Evolutionary conservation across 2,329 filamentous ascomycete species (phyloP).

Genomic region (Arthrobotrys iridis): DNA sequence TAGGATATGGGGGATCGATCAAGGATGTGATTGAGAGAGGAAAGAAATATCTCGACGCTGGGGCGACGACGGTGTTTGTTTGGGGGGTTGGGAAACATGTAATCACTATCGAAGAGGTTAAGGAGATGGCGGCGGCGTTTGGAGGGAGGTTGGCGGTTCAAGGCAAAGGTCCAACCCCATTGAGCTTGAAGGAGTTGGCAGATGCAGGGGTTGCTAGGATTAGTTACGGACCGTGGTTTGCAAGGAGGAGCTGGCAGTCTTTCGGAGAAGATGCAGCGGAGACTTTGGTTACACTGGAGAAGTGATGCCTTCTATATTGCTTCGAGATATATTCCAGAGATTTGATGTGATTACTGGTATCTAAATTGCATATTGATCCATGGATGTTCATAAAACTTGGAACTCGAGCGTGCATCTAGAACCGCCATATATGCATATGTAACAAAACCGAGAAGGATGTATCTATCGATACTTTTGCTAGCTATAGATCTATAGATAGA

Average conservation of each 20-base stretch:
- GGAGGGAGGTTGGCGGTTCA: slow-evolving; percentile 64
- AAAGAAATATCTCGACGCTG: slow-evolving; percentile 68
- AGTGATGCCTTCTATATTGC: neutral
- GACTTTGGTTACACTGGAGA: slow-evolving; percentile 20
- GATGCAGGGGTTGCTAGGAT: slow-evolving; percentile 68
- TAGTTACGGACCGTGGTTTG: slow-evolving; percentile 65
- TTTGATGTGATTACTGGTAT: too few relatives aligned
- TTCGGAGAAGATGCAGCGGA: slow-evolving; percentile 35
- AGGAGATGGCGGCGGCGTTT: slow-evolving; percentile 65
- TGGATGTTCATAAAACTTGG: too few relatives aligned
- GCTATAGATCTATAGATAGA: too few relatives aligned
- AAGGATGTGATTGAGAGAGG: slow-evolving; percentile 66
- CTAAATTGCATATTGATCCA: too few relatives aligned
- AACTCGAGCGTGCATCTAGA: too few relatives aligned
- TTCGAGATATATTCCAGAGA: too few relatives aligned
- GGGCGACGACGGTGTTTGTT: slow-evolving; percentile 70
- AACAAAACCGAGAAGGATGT: too few relatives aligned
- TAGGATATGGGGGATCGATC: slow-evolving; percentile 60
- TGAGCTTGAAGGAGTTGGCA: slow-evolving; percentile 64
- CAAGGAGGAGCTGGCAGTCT: slow-evolving; percentile 23
- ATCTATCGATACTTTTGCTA: too few relatives aligned
- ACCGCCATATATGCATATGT: too few relatives aligned
- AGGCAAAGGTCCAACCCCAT: slow-evolving; percentile 59
- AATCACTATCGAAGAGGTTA: slow-evolving; percentile 63
- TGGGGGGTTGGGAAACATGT: slow-evolving; percentile 67